phyloP scores from a whole-genome alignment of 2,329 filamentous ascomycete species.

The Chaetomium sp. region DNA sequence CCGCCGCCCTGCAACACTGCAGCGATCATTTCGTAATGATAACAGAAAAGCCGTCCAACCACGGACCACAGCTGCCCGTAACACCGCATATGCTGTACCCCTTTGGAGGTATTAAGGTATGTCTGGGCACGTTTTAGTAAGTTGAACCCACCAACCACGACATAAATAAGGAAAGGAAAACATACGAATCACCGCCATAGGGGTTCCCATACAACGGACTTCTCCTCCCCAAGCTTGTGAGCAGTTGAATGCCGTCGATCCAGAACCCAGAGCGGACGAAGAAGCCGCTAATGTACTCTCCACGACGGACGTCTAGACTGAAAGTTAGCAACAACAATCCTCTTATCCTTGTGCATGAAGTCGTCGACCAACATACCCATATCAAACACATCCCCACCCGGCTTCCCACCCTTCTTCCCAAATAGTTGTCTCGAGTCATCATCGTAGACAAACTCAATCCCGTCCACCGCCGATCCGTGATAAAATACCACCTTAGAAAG shows the following conservation, averaged over 20 bases:
- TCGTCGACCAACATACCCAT: constrained; percentile 48
- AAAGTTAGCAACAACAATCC: background rate
- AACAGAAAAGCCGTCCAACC: constrained; percentile 81
- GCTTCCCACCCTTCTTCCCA: constrained; percentile 68
- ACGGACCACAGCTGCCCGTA: constrained; percentile 70
- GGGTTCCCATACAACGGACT: constrained; percentile 81
- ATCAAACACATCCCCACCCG: constrained; percentile 66
- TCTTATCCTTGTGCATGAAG: background rate
- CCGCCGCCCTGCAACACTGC: background rate
- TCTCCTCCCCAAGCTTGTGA: constrained; percentile 82
- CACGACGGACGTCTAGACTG: constrained; percentile 66
- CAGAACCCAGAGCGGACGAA: constrained; percentile 70
- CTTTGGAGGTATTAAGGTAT: constrained; percentile 79
- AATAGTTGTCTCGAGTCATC: constrained; percentile 79
- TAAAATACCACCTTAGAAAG: constrained; percentile 71
- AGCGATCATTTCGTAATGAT: constrained; percentile 46
- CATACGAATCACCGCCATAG: constrained; percentile 74
- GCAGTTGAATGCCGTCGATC: constrained; percentile 83
- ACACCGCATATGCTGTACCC: constrained; percentile 87
- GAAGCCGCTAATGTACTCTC: constrained; percentile 85
- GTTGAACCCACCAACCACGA: background rate
- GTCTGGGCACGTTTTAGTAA: constrained; percentile 44
- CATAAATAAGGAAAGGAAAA: constrained; percentile 22
- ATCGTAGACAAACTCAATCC: constrained; percentile 89
- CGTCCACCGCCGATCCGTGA: constrained; percentile 70